Evolutionary conservation across 2,329 filamentous ascomycete species (phyloP).

Genomic region (Raffaelea albimanens): DNA sequence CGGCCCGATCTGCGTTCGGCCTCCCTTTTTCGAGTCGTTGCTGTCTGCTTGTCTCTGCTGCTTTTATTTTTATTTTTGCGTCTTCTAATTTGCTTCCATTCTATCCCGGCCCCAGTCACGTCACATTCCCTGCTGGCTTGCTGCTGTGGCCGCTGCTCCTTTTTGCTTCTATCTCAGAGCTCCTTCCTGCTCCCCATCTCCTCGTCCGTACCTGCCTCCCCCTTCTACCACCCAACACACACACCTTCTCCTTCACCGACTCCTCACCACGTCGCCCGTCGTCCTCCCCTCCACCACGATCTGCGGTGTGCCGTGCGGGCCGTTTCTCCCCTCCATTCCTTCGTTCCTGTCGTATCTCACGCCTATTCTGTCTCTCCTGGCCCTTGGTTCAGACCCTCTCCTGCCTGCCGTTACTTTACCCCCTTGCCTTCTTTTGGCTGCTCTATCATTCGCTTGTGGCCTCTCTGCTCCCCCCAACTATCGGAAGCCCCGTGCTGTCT

Average conservation of each 20-base stretch:
- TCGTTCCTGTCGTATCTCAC: background rate
- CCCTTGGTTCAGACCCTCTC: background rate
- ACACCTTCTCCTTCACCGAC: slow-evolving; percentile 2
- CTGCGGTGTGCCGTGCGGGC: slow-evolving; percentile 9
- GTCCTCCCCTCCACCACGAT: too few species aligned
- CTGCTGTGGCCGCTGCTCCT: background rate
- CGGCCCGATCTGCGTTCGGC: too few species aligned
- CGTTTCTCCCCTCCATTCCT: background rate
- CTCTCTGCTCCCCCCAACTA: background rate
- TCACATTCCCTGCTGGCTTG: too few species aligned
- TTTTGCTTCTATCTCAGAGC: background rate
- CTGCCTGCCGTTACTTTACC: background rate
- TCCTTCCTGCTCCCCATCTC: background rate
- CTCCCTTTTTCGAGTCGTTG: background rate
- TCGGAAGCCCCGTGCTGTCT: background rate
- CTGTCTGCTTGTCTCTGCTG: background rate
- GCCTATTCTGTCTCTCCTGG: background rate
- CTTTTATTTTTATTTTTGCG: too few species aligned
- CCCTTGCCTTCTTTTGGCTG: background rate
- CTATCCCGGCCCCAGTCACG: too few species aligned
- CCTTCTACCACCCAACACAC: too few species aligned
- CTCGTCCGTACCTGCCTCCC: too few species aligned
- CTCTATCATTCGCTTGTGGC: too few species aligned
- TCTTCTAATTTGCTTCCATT: too few species aligned
- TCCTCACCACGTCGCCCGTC: slow-evolving; percentile 1